These are phyloP conservation scores for Vitis vinifera DNA, from an alignment of 164 flowering plant species.

Conservation along the genomic window ASM3070453v1 NC_081816.1:7335501-7336000, in stretches of 20 bases:
- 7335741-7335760: no score
- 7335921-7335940: slow-evolving; percentile 39
- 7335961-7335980: slow-evolving; percentile 30
- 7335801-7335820: no score
- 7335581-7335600: slow-evolving; percentile 5
- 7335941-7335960: slow-evolving; percentile 19
- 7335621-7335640: slow-evolving; percentile 17
- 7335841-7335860: background rate
- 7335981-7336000: slow-evolving; percentile 16
- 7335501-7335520: slow-evolving; percentile 27
- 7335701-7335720: no score
- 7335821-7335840: no score
- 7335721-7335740: no score
- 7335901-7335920: slow-evolving; percentile 27
- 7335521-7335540: background rate
- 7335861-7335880: slow-evolving; percentile 11
- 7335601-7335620: background rate
- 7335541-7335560: slow-evolving; percentile 7
- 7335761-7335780: no score
- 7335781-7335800: no score
- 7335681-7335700: no score
- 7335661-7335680: background rate
- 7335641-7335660: slow-evolving; percentile 13
- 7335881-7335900: slow-evolving; percentile 24
- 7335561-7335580: background rate